Evolutionary conservation across 2,329 filamentous ascomycete species (phyloP).

Genomic region (Volutella citrinella): DNA sequence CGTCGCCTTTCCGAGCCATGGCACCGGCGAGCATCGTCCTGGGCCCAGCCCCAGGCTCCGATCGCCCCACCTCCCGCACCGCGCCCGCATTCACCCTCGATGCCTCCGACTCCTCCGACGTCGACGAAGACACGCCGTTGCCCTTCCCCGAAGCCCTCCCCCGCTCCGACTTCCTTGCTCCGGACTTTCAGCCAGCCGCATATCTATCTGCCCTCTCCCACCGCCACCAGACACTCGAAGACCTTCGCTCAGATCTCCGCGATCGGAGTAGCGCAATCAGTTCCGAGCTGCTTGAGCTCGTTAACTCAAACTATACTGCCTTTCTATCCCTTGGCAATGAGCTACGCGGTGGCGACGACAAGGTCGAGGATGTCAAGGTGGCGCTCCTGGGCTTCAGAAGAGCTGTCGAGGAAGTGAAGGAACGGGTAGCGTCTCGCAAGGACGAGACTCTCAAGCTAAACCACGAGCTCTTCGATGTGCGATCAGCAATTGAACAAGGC

Average conservation of each 20-base stretch:
- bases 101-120: constrained; percentile 35
- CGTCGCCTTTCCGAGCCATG: too few relatives aligned
- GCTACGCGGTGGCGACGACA: constrained; percentile 83
- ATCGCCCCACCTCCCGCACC: constrained; percentile 24
- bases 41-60: constrained; percentile 24
- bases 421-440: constrained; percentile 60
- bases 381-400: constrained; percentile 81
- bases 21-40: constrained; percentile 25
- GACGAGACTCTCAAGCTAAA: constrained; percentile 61
- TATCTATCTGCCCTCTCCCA: constrained; percentile 81
- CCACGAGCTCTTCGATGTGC: constrained; percentile 63
- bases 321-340: constrained; percentile 82
- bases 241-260: constrained; percentile 82
- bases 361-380: constrained; percentile 84
- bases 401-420: constrained; percentile 73
- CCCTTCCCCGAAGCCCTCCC: constrained; percentile 86
- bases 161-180: constrained; percentile 75
- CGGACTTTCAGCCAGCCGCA: constrained; percentile 71
- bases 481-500: constrained; percentile 59
- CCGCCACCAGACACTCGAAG: constrained; percentile 93
- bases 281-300: constrained; percentile 85
- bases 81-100: constrained; percentile 40
- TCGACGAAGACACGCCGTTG: constrained; percentile 64
- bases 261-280: constrained; percentile 76
- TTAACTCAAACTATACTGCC: constrained; percentile 92